A percentile compares a stretch with the other conserved stretches of the same genome.
Evolutionary conservation across 2,329 filamentous ascomycete species (phyloP).

Genomic region (Penicillium sp.): DNA sequence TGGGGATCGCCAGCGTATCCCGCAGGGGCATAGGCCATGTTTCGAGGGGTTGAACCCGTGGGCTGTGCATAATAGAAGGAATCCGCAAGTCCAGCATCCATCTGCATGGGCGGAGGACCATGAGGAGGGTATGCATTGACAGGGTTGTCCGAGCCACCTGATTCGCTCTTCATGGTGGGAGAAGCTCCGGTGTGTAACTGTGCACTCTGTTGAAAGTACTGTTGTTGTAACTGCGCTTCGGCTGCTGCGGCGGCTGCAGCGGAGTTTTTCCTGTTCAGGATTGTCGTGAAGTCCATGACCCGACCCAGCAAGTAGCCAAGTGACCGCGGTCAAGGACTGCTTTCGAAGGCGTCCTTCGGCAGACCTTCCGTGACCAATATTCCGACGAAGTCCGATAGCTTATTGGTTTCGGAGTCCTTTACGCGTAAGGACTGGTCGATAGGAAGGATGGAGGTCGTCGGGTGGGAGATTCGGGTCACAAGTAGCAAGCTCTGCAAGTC

Average conservation of each 20-base stretch:
- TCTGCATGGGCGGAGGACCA: constrained; percentile 44
- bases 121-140: constrained; percentile 52
- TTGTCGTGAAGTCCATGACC: constrained; percentile 47
- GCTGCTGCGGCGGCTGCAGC: constrained; percentile 37
- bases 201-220: constrained; percentile 36
- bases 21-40: constrained; percentile 46
- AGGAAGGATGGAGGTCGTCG: not conserved
- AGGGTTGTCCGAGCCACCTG: constrained; percentile 49
- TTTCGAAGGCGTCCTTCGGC: constrained; percentile 16
- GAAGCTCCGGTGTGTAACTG: constrained; percentile 34
- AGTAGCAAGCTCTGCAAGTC: not conserved
- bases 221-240: constrained; percentile 39
- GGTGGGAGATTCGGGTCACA: not conserved
- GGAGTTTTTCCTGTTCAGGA: constrained; percentile 44
- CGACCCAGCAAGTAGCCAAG: constrained; percentile 28
- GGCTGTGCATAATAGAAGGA: constrained; percentile 20
- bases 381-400: not conserved
- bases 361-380: constrained; percentile 3
- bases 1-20: constrained; percentile 42
- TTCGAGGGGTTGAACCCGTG: constrained; percentile 45
- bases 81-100: constrained; percentile 31
- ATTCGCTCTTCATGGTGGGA: constrained; percentile 53
- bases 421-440: not conserved
- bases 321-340: constrained; percentile 27
- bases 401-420: constrained; percentile 7